phyloP scores from a whole-genome alignment of 192 early-diverging fungal species.

The Podila horticola region DNA sequence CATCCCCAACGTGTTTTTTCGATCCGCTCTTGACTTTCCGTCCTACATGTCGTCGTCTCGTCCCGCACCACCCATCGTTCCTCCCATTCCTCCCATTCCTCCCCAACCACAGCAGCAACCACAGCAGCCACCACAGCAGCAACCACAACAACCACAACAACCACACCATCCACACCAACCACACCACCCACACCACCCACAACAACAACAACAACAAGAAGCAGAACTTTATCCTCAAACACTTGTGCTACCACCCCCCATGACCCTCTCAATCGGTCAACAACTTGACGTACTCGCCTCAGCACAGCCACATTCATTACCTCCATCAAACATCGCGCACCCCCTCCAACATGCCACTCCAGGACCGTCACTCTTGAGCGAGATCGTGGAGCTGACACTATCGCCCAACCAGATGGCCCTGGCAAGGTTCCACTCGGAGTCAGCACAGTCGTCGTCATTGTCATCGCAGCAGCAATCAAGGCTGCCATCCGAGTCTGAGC shows the following conservation, averaged over 20 bases:
- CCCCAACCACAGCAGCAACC: not conserved
- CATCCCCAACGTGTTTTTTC: conserved; percentile 17
- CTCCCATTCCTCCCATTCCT: not conserved
- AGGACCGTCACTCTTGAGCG: not conserved
- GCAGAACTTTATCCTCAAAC: not conserved
- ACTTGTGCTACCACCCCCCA: not conserved
- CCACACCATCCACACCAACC: not conserved
- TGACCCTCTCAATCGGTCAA: conserved; percentile 6
- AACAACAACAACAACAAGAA: not conserved
- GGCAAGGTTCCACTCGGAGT: not conserved
- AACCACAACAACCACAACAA: not conserved
- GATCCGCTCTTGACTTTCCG: not conserved
- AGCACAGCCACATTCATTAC: not conserved
- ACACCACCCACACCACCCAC: too few species aligned
- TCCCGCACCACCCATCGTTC: not conserved
- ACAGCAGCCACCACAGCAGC: conserved; percentile 1
- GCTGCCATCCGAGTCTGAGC: not conserved
- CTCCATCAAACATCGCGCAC: too few species aligned
- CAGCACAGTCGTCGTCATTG: too few species aligned
- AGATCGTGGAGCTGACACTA: not conserved
- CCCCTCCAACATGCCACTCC: not conserved
- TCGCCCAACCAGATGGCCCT: not conserved
- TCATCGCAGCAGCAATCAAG: not conserved
- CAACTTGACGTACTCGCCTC: not conserved
- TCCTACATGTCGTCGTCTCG: not conserved